Conservation (phyloP, 805 yeast species). For the Kuraishia hungarica region DNA sequence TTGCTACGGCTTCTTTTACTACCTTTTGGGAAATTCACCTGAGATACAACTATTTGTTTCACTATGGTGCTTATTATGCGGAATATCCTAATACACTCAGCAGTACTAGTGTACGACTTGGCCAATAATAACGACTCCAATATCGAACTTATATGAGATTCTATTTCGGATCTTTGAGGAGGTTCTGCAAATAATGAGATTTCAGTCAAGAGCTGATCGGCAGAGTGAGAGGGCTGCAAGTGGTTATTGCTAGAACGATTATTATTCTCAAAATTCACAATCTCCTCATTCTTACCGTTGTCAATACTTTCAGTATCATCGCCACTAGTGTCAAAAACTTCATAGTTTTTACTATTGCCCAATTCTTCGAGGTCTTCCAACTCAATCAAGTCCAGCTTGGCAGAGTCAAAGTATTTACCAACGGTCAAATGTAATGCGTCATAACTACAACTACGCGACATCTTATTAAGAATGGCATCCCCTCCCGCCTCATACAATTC, state of each 20-base stretch:
- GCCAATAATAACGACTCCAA: background rate
- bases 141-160: background rate
- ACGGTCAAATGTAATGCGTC: conserved; percentile 20
- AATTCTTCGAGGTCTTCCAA: background rate
- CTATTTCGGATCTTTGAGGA: background rate
- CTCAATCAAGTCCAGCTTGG: background rate
- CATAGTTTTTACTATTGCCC: background rate
- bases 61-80: background rate
- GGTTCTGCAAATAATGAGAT: background rate
- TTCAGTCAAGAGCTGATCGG: background rate
- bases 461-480: conserved; percentile 33
- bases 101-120: background rate
- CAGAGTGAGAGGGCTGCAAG: background rate
- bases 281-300: no score
- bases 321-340: background rate
- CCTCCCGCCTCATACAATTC: conserved; percentile 53
- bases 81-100: background rate
- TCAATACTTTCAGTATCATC: no score
- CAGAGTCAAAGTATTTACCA: background rate
- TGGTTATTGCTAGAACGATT: no score
- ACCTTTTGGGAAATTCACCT: conserved; percentile 8
- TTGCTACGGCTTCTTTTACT: conserved; percentile 17
- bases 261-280: no score
- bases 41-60: background rate
- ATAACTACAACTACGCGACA: conserved; percentile 28